Evolutionary conservation across 768 basidiomycete species (phyloP).

Genomic region (Mycena olivaceomarginata): DNA sequence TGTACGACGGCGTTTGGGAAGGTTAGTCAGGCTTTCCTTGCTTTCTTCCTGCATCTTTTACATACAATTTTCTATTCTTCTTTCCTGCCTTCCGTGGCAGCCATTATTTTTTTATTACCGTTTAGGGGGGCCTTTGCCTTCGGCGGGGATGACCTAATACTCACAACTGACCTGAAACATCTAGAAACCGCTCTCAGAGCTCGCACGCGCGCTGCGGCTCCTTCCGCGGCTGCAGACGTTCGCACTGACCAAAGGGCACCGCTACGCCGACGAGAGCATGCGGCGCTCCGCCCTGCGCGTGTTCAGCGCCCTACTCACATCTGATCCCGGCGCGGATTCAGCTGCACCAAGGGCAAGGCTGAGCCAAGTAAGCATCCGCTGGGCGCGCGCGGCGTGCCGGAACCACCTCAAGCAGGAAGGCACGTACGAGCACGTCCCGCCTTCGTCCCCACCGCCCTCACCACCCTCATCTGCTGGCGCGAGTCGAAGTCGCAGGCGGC

Average conservation of each 20-base stretch:
- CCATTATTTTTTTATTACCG: too few species aligned
- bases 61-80: background rate
- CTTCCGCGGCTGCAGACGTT: slow-evolving; percentile 66
- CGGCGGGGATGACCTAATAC: background rate
- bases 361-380: slow-evolving; percentile 67
- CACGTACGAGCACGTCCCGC: slow-evolving; percentile 21
- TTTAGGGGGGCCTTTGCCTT: background rate
- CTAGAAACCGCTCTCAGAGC: slow-evolving; percentile 65
- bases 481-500: too few species aligned
- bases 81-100: background rate
- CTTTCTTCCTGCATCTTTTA: background rate
- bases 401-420: slow-evolving; percentile 72
- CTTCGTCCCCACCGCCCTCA: background rate
- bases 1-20: slow-evolving; percentile 67
- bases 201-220: slow-evolving; percentile 59
- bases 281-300: slow-evolving; percentile 62
- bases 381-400: slow-evolving; percentile 67
- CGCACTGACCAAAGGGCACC: slow-evolving; percentile 69
- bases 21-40: slow-evolving; percentile 49
- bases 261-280: slow-evolving; percentile 68
- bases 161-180: background rate
- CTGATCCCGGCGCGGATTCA: background rate
- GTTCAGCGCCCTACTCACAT: slow-evolving; percentile 23
- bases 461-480: slow-evolving; percentile 1
- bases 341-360: slow-evolving; percentile 49